Base-by-base conservation (phyloP, 768 basidiomycete genomes). In the Lactifluus hygrophoroides region DNA sequence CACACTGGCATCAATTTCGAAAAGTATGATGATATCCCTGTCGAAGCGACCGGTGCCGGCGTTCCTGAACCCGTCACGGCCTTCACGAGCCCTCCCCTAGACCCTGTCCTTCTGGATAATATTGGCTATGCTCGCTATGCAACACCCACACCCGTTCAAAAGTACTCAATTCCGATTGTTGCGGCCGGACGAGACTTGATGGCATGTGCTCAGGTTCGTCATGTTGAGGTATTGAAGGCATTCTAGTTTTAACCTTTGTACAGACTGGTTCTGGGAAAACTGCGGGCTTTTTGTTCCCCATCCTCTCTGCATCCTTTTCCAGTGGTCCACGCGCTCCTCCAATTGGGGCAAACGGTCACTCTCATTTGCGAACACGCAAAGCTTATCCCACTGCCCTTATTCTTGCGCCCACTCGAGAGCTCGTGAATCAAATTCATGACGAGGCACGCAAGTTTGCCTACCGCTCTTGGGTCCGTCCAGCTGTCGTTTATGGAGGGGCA, bases 251-350 rank as follows among this genome's bases (percentile, higher is more conserved):
- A 56, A 65, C 28, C 65, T 58, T 57, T 56, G 57, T 54, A 19
- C 76, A 98, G 89, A 99, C 96, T 67, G 96, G 96, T 77, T 99
- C 96, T 72, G 96, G 96, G 62, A 99, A 98, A 78, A 98, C 96
- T 38, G 96, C 82, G 65, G 96, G 96, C 69, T 99, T 99, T 82
- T 82, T 99, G 62, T 99, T 99, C 81, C 96, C 96, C 56, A 98
- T 99, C 69, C 82, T 99, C 63, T 96, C 94, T 32, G 88, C 94
- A 17, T 88, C 91, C 40, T 99, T 96, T 76, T 62, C 80, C 44
- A 76, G 80, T 63, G 96, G 96, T 34, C 96, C 96, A 61, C 75
- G 78, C 61, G 67, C 84, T 14, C 82, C 86, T 62, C 86, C 91
- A 19, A 79, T 77, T 21, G 76, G 80, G 40, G 62, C 72, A 51